A percentile compares a stretch with the other conserved stretches of the same genome.
These are phyloP conservation scores for Leersia perrieri DNA, from an alignment of 176 grass and related monocot species.

Conservation along the genomic window DNA sequence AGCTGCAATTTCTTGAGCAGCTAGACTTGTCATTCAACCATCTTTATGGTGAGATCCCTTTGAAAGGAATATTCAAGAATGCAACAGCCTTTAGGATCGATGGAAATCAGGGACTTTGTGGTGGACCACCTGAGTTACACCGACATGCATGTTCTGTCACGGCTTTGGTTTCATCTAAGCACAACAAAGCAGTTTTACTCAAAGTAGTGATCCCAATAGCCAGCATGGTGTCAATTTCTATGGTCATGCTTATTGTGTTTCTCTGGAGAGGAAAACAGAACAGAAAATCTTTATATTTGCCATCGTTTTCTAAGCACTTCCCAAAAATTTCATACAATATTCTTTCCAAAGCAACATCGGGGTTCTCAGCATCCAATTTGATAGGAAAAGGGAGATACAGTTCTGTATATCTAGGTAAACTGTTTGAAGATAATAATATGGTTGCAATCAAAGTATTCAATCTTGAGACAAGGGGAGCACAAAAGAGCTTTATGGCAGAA, in stretches of 20 bases:
- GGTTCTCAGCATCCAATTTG: background rate
- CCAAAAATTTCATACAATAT: background rate
- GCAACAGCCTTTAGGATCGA: background rate
- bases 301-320: background rate
- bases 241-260: background rate
- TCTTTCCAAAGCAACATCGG: constrained; percentile 16
- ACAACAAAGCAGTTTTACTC: background rate
- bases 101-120: constrained; percentile 27
- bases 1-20: background rate
- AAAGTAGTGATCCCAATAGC: background rate
- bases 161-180: background rate
- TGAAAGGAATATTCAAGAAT: constrained; percentile 23
- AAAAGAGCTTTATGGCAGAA: constrained; percentile 22
- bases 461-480: constrained; percentile 14
- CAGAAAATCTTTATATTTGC: background rate
- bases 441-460: constrained; percentile 11
- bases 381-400: constrained; percentile 12
- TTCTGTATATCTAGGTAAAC: constrained; percentile 16
- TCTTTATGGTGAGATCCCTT: constrained; percentile 26
- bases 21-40: constrained; percentile 35
- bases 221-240: background rate
- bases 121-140: background rate
- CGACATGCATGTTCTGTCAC: background rate
- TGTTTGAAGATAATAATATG: background rate
- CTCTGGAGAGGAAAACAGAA: background rate